Evolutionary conservation across 2,329 filamentous ascomycete genomes (phyloP).

Genomic region (Cryphonectria japonica): DNA sequence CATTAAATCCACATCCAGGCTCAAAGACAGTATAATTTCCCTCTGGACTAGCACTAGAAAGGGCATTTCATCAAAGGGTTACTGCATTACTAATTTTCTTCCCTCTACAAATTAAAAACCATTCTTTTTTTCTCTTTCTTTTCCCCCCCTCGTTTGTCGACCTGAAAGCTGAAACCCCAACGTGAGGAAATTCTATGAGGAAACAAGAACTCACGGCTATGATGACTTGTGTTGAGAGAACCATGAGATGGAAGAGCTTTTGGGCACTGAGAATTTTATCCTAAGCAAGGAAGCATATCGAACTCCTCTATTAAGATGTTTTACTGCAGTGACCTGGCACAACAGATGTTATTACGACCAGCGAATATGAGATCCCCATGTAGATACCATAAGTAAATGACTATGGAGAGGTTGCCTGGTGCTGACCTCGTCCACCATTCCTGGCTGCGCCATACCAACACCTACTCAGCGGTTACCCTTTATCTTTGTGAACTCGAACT

Average conservation of each 20-base stretch:
- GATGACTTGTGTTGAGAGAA: background rate
- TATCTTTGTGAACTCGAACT: background rate
- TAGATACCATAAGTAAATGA: background rate
- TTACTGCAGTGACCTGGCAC: background rate
- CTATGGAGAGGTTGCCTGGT: background rate
- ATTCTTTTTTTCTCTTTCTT: no score
- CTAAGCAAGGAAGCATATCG: no score
- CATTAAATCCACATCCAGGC: background rate
- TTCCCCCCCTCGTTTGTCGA: background rate
- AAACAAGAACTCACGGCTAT: background rate
- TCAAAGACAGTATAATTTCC: background rate
- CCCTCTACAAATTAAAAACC: no score
- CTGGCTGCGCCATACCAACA: background rate
- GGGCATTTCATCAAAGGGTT: background rate
- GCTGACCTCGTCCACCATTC: background rate
- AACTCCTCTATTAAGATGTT: background rate
- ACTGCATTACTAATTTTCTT: background rate
- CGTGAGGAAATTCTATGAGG: background rate
- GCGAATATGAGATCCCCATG: background rate
- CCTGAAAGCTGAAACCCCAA: background rate
- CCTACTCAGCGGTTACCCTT: background rate
- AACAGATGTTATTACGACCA: background rate
- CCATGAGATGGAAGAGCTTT: background rate
- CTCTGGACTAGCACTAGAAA: background rate
- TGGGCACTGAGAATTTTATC: background rate